Conservation (phyloP, 331 rosid species). For the Dryas integrifolia region DNA sequence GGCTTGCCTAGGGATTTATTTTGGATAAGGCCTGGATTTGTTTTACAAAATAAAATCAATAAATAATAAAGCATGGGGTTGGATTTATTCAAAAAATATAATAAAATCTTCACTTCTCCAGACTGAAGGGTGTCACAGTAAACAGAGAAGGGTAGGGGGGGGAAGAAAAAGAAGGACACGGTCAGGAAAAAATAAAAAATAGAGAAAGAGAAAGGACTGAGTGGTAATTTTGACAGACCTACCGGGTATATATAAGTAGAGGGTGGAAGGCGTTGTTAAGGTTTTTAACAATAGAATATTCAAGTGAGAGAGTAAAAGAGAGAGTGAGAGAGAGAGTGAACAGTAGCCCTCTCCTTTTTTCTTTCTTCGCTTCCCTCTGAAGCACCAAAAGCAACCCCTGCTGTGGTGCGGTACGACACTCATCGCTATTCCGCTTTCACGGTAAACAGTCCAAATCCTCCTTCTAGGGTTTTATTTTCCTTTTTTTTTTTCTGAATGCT, state of each 20-base stretch:
- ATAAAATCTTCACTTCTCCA: too few relatives aligned
- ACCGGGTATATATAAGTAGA: conserved; percentile 25
- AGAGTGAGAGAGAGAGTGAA: not conserved
- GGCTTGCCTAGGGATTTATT: too few relatives aligned
- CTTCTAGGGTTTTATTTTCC: conserved; percentile 1
- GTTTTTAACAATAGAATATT: conserved; percentile 11
- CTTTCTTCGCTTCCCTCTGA: not conserved
- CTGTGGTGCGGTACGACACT: conserved; percentile 10
- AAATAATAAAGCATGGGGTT: too few relatives aligned
- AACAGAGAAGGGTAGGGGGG: not conserved
- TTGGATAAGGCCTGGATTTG: too few relatives aligned
- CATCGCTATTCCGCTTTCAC: conserved; percentile 7
- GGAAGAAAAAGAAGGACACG: not conserved
- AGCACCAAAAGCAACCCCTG: conserved; percentile 12
- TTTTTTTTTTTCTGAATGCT: not conserved
- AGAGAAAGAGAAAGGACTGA: conserved; percentile 18
- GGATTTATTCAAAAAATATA: too few relatives aligned
- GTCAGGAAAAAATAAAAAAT: too few relatives aligned
- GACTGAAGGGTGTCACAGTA: too few relatives aligned
- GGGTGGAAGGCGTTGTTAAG: conserved; percentile 19
- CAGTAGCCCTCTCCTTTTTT: not conserved
- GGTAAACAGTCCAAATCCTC: not conserved
- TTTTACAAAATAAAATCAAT: too few relatives aligned
- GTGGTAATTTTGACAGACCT: conserved; percentile 45
- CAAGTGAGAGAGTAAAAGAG: not conserved